A percentile compares a stretch with the other conserved stretches of the same genome.
These are phyloP conservation scores for Fusarium gaditjirri DNA, from an alignment of 2,329 filamentous ascomycete genomes.

Conservation along the genomic window DNA sequence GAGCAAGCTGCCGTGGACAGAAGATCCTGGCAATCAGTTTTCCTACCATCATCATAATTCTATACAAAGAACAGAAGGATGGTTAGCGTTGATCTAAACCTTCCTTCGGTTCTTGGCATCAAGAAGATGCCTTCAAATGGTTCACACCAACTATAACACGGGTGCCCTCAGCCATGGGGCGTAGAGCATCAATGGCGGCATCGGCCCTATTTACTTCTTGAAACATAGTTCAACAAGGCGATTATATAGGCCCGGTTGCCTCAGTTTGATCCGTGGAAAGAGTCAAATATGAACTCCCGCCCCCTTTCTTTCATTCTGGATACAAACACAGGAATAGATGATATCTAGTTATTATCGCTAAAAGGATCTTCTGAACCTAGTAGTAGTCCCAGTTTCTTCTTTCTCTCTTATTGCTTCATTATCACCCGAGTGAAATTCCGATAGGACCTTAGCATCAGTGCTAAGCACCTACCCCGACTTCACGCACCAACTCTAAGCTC, in stretches of 20 bases:
- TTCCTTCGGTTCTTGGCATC: not conserved
- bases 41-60: not conserved
- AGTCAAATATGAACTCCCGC: not conserved
- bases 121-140: not conserved
- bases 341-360: not conserved
- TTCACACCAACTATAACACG: not conserved
- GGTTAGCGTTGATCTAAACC: not conserved
- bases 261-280: not conserved
- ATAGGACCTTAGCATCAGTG: conserved; percentile 4
- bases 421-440: not conserved
- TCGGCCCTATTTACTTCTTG: not conserved
- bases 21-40: not conserved
- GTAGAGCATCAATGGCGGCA: not conserved
- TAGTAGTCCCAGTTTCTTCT: not conserved
- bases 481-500: not conserved
- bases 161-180: not conserved
- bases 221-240: not conserved
- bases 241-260: not conserved
- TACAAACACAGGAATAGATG: not conserved
- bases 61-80: not conserved
- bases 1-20: conserved; percentile 3
- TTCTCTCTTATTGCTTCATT: not conserved
- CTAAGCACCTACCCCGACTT: not conserved
- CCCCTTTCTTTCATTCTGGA: conserved; percentile 17
- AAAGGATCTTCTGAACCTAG: not conserved